phyloP scores from a whole-genome alignment of 768 basidiomycete genomes.

The Grammothele lineata region DNA sequence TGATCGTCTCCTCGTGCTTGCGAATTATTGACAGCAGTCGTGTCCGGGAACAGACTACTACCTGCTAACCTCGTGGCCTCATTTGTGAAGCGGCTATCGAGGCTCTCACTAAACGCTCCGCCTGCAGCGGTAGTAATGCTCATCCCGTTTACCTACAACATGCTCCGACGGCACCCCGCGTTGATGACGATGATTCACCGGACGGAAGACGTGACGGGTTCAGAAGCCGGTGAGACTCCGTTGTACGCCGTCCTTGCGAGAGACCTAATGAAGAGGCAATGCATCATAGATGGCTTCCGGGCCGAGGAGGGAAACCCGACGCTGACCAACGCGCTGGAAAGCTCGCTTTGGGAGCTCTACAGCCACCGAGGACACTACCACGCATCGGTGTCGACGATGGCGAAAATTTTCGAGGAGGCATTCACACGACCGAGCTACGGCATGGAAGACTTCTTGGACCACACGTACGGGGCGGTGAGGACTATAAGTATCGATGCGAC shows the following conservation, averaged over 20 bases:
- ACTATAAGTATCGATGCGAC: no score
- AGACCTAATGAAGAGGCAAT: no score
- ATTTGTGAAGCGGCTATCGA: conserved; percentile 87
- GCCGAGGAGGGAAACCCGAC: conserved; percentile 66
- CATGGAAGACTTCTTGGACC: conserved; percentile 96
- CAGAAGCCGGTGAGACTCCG: conserved; percentile 17
- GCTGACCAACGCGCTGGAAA: conserved; percentile 73
- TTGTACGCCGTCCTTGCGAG: no score
- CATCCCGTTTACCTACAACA: conserved; percentile 92
- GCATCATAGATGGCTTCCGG: conserved; percentile 64
- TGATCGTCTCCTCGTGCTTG: not conserved
- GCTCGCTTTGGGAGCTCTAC: conserved; percentile 90
- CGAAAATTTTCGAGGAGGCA: conserved; percentile 80
- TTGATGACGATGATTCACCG: conserved; percentile 94
- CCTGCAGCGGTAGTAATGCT: conserved; percentile 89
- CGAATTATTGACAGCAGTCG: not conserved
- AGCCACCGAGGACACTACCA: conserved; percentile 82
- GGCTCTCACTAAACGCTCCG: conserved; percentile 79
- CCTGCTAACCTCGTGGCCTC: conserved; percentile 91
- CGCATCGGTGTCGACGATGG: conserved; percentile 79
- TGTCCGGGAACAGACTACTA: conserved; percentile 55
- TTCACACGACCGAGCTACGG: conserved; percentile 92
- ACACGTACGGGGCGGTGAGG: conserved; percentile 80
- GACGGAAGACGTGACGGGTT: conserved; percentile 26
- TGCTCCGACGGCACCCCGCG: conserved; percentile 86